phyloP scores from a whole-genome alignment of 768 basidiomycete genomes.

The Leccinum variicolor region DNA sequence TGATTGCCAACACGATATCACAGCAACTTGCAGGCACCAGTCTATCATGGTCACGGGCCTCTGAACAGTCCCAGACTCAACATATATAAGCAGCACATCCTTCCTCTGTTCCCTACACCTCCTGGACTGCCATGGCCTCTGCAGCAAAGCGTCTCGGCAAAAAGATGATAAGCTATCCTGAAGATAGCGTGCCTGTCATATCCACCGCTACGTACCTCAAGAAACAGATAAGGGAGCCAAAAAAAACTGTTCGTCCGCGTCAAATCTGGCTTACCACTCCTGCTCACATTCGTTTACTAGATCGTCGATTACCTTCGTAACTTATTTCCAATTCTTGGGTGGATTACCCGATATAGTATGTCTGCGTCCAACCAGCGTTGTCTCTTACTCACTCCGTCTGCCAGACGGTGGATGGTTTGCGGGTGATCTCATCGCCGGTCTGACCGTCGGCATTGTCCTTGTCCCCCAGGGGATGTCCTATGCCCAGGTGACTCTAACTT shows the following conservation, averaged over 20 bases:
- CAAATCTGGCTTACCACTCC: not conserved
- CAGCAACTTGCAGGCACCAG: not conserved
- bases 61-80: not conserved
- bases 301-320: conserved; percentile 57
- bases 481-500: conserved; percentile 49
- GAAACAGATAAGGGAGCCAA: conserved; percentile 42
- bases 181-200: conserved; percentile 55
- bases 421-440: conserved; percentile 84
- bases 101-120: not conserved
- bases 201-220: conserved; percentile 55
- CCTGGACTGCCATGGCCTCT: conserved; percentile 31
- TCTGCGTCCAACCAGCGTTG: not conserved
- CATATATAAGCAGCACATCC: not conserved
- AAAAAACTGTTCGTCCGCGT: conserved; percentile 40
- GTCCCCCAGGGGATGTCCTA: conserved; percentile 96
- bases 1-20: not conserved
- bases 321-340: conserved; percentile 82
- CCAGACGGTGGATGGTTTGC: conserved; percentile 75
- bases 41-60: not conserved
- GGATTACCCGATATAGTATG: conserved; percentile 87
- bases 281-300: conserved; percentile 35
- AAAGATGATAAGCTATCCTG: conserved; percentile 56
- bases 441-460: conserved; percentile 94
- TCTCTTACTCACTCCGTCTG: not conserved
- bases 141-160: conserved; percentile 51